Evolutionary conservation across 495 filamentous ascomycete genomes (phyloP).

Genomic region (Trichodelitschia bisporula): DNA sequence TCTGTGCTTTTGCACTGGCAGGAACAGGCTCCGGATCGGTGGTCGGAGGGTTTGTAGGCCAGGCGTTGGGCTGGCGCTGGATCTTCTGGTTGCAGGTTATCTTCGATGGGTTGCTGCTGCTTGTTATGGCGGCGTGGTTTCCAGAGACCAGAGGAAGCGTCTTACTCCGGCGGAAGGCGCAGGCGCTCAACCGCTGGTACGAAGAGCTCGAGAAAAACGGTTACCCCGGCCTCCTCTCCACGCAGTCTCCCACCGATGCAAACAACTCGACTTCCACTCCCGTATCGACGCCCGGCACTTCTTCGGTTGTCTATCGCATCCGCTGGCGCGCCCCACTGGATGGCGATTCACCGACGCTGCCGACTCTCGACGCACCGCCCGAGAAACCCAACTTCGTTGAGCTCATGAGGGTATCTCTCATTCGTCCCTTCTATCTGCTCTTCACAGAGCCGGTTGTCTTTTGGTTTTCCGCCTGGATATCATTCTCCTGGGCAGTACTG

Average conservation of each 20-base stretch:
- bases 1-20: slow-evolving; percentile 46
- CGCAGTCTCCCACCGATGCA: too few relatives aligned
- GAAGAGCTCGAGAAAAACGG: slow-evolving; percentile 42
- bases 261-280: too few relatives aligned
- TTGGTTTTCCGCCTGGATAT: slow-evolving; percentile 78
- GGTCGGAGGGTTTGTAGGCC: slow-evolving; percentile 41
- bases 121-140: slow-evolving; percentile 31
- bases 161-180: slow-evolving; percentile 53
- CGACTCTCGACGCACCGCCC: too few relatives aligned
- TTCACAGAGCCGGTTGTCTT: slow-evolving; percentile 84
- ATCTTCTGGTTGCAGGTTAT: slow-evolving; percentile 76
- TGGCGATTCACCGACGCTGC: slow-evolving; percentile 46
- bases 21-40: slow-evolving; percentile 70
- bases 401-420: slow-evolving; percentile 51
- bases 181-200: slow-evolving; percentile 55
- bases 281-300: background rate
- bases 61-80: slow-evolving; percentile 57
- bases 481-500: slow-evolving; percentile 75
- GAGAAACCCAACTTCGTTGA: too few relatives aligned
- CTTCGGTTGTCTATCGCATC: slow-evolving; percentile 26
- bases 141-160: slow-evolving; percentile 70
- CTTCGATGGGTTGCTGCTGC: slow-evolving; percentile 33
- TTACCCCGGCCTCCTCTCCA: slow-evolving; percentile 39
- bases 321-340: slow-evolving; percentile 72
- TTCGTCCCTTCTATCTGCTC: slow-evolving; percentile 65